Evolutionary conservation across 2,329 filamentous ascomycete genomes (phyloP).

Genomic region (Penicillium glabrum): DNA sequence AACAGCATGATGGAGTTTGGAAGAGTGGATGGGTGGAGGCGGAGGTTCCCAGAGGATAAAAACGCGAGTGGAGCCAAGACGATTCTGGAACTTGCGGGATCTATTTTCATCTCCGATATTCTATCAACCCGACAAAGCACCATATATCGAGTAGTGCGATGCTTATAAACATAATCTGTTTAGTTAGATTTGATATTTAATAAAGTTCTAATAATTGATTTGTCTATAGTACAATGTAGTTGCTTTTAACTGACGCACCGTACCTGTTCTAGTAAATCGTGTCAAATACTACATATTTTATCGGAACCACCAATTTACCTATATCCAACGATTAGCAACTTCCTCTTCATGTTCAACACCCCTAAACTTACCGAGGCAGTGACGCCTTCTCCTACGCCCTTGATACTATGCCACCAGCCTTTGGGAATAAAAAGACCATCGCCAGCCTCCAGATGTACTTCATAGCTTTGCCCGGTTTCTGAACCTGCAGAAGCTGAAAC

Average conservation of each 20-base stretch:
- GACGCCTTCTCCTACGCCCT: conserved; percentile 58
- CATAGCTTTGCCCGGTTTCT: conserved; percentile 35
- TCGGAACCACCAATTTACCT: conserved; percentile 79
- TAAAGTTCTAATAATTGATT: neutral
- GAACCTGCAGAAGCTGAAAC: conserved; percentile 24
- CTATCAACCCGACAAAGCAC: too few relatives aligned
- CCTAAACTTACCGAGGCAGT: conserved; percentile 55
- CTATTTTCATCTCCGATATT: neutral
- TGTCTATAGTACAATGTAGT: neutral
- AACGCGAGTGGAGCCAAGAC: conserved; percentile 13
- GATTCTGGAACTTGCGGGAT: conserved; percentile 14
- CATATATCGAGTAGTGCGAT: neutral
- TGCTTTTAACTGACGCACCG: neutral
- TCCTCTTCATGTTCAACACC: neutral
- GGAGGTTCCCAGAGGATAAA: conserved; percentile 12
- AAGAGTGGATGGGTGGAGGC: conserved; percentile 21
- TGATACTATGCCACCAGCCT: conserved; percentile 86
- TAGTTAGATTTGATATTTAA: too few relatives aligned
- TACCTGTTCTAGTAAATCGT: neutral
- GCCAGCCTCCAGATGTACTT: conserved; percentile 61
- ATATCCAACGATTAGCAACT: conserved; percentile 22
- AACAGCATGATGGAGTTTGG: conserved; percentile 26
- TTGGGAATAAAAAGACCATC: conserved; percentile 77
- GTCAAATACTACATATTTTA: conserved; percentile 31
- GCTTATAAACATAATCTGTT: too few relatives aligned